Evolutionary conservation across 2,329 filamentous ascomycete species (phyloP), one percentile per base, ranked within the genome.

Genomic region (Aspergillus pseudoviridinutans): DNA sequence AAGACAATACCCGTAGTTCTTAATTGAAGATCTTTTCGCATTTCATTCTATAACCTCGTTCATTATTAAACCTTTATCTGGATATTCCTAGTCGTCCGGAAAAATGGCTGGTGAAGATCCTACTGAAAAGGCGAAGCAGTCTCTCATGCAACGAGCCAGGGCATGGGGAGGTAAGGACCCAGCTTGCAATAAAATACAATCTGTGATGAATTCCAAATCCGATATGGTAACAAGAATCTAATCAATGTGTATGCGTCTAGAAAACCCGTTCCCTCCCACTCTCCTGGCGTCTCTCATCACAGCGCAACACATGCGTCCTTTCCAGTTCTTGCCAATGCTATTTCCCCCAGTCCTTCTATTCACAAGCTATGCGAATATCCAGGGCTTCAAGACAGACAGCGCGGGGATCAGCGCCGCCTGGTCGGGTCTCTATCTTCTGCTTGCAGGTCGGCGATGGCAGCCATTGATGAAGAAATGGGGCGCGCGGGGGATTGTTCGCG

Each of bases 311-410:
- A 77, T 82, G 47, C 84, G 84, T n/a, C 87, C 87, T 7, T 85
- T 87, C 71, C 85, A 87, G 68, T 68, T 79, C 6, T 76, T 89
- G 0, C 87, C 87, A 3, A 86, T 89, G 81, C 72, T 87, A 61
- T 89, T 89, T 69, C 82, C 86, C 4, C 86, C 86, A 2, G 76
- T 87, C 56, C 78, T 89, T 3, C 79, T 89, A 58, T 87, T 88
- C 74, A 82, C 82, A 53, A 83, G 83, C 57, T 89, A 89, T 67
- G 75, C 88, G 49, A 89, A 88, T 68, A 67, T 89, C 29, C 80
- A 80, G 61, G 80, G 80, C 58, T 87, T 82, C 75, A 83, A 84
- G 68, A 82, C 82, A 51, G 87, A 89, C 66, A 79, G 80, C 22
- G 86, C 86, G 0, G 86, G 86, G 5, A 78, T 87, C 4, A 85